These are phyloP conservation scores for Boletus fagicola DNA, from an alignment of 768 basidiomycete genomes.

Conservation along the genomic window DNA sequence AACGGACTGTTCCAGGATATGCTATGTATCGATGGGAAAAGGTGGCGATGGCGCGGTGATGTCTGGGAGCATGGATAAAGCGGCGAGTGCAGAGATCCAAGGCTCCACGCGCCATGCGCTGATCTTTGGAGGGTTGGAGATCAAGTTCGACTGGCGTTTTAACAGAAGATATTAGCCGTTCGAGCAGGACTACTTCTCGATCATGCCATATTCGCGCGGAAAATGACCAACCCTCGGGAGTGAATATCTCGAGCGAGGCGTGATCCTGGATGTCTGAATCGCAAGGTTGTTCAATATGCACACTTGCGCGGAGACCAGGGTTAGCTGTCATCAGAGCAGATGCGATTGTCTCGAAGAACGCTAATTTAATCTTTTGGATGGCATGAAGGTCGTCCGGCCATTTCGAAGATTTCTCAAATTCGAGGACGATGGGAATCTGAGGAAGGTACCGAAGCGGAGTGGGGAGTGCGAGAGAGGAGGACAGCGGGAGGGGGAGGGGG, in stretches of 20 bases:
- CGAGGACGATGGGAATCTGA: slow-evolving; percentile 71
- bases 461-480: slow-evolving; percentile 51
- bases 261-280: slow-evolving; percentile 65
- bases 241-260: slow-evolving; percentile 71
- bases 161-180: slow-evolving; percentile 55
- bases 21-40: slow-evolving; percentile 78
- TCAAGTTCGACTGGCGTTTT: slow-evolving; percentile 21
- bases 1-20: slow-evolving; percentile 79
- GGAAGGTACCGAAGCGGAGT: slow-evolving; percentile 63
- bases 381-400: slow-evolving; percentile 96
- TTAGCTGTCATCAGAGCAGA: slow-evolving; percentile 54
- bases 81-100: slow-evolving; percentile 61
- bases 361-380: slow-evolving; percentile 92
- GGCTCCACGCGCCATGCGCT: slow-evolving; percentile 55
- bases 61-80: slow-evolving; percentile 78
- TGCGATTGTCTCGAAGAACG: slow-evolving; percentile 83
- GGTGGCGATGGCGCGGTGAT: slow-evolving; percentile 80
- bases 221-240: slow-evolving; percentile 86
- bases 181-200: slow-evolving; percentile 76
- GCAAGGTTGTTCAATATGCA: slow-evolving; percentile 55
- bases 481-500: slow-evolving; percentile 68
- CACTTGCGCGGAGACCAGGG: slow-evolving; percentile 50
- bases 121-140: slow-evolving; percentile 35
- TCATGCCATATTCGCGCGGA: slow-evolving; percentile 82
- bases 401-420: slow-evolving; percentile 87